Evolutionary conservation across 2,329 filamentous ascomycete species (phyloP), one percentile per base, ranked within the genome.

Genomic region (Camillea tinctor): DNA sequence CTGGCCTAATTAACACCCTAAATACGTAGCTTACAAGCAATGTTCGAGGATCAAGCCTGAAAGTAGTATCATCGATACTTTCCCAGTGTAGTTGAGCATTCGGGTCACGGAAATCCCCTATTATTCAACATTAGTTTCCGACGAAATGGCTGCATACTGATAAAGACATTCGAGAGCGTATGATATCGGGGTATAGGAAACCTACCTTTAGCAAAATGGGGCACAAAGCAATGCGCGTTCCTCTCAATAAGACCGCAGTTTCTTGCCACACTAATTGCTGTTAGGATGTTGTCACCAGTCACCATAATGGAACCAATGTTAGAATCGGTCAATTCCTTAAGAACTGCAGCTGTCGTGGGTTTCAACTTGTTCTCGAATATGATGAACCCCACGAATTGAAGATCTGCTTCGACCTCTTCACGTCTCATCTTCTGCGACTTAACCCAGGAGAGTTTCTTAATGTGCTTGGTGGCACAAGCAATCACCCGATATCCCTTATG

Each of bases 281-380:
- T 99, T 57, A 98, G 79, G 64, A 98, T 98, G 68, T 99, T 99
- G 79, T 99, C 95, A 26, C 95, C 95, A 0, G 95, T 99, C 64
- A 96, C 96, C 95, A 99, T 99, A 55, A 97, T 88, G 24, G 90
- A 89, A 40, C 92, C 87, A 66, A 99, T 97, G 58, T 90, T 90
- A 7, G 96, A 94, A 56, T 89, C 81, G 30, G 86, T 83, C 2
- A 99, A 83, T 76, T 98, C 93, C 58, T 90, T 84, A 23, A 99
- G 86, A 36, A 97, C 90, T 1, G 83, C 84, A 1, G 91, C 84
- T 0, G 94, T 97, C 20, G 86, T 93, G 1, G 91, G 88, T 75
- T 99, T 99, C 62, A 99, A 80, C 77, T 99, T 99, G 78, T 99
- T 99, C 77, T 99, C 95, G 69, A 99, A 99, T 57, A 99, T 89